Conservation (phyloP, 2,329 filamentous ascomycete genomes). For the Colletotrichum sp. region DNA sequence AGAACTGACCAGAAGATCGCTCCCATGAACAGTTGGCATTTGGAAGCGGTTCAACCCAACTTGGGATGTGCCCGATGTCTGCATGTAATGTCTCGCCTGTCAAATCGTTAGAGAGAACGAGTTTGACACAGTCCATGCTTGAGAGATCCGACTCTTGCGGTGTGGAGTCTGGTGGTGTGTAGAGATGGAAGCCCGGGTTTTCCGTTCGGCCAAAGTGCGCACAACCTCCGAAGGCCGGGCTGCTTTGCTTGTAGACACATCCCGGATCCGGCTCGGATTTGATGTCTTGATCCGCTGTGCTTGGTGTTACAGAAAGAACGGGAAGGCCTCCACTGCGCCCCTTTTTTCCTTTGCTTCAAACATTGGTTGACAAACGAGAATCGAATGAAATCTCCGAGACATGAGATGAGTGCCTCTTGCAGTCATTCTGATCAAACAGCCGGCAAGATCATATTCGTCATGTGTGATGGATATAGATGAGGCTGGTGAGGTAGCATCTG, state of each 20-base stretch:
- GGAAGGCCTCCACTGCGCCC: not conserved
- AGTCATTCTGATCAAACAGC: not conserved
- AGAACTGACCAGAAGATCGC: not conserved
- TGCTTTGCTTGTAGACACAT: not conserved
- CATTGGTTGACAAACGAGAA: not conserved
- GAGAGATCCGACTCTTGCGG: not conserved
- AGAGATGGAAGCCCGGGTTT: not conserved
- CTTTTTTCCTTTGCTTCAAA: not conserved
- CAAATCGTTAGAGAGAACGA: not conserved
- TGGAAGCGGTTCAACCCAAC: not conserved
- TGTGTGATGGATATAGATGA: not conserved
- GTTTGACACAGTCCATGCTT: constrained; percentile 11
- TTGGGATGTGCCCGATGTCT: not conserved
- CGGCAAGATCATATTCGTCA: not conserved
- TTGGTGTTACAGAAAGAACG: not conserved
- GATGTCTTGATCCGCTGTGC: not conserved
- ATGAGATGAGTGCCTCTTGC: not conserved
- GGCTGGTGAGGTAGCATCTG: not conserved
- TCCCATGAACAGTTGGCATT: not conserved
- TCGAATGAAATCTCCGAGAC: not conserved
- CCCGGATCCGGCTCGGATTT: constrained; percentile 4
- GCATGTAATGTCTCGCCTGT: not conserved
- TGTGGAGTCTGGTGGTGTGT: not conserved
- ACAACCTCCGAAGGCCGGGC: not conserved
- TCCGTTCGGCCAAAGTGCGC: not conserved